A percentile compares a stretch with the other conserved stretches of the same genome.
Evolutionary conservation across 495 filamentous ascomycete species (phyloP).

Genomic region (Talaromyces stipitatus): DNA sequence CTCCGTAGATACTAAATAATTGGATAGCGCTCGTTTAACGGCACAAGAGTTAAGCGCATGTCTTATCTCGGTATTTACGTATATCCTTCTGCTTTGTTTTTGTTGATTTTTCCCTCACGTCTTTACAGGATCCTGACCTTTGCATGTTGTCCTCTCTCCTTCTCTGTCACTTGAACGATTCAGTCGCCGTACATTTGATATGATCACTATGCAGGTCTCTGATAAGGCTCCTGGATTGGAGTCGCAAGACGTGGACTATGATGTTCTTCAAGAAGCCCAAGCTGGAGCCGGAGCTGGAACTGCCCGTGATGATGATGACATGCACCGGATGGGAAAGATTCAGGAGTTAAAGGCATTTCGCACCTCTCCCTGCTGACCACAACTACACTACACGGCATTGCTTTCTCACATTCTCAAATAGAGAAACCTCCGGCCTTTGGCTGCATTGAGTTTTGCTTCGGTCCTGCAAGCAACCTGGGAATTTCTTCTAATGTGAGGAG

Average conservation of each 20-base stretch:
- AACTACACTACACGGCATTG: not conserved
- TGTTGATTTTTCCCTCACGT: no score
- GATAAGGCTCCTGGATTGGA: not conserved
- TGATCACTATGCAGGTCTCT: not conserved
- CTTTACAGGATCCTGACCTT: no score
- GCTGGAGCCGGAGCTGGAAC: not conserved
- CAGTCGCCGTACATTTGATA: not conserved
- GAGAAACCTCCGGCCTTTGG: slow-evolving; percentile 18
- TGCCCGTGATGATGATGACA: slow-evolving; percentile 8
- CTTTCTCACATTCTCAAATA: not conserved
- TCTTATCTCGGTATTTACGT: no score
- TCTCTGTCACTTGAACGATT: not conserved
- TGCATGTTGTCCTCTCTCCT: not conserved
- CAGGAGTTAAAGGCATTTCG: slow-evolving; percentile 17
- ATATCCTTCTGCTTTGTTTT: no score
- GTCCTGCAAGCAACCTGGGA: slow-evolving; percentile 23
- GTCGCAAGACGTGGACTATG: not conserved
- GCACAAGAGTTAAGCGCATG: no score
- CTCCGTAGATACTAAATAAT: no score
- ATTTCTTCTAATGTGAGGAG: slow-evolving; percentile 16
- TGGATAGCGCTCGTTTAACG: no score
- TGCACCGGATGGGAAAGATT: slow-evolving; percentile 19
- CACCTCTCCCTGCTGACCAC: not conserved
- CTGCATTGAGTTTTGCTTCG: slow-evolving; percentile 20
- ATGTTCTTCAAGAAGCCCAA: not conserved